These are phyloP conservation scores for Teunomyces pallodes DNA, from an alignment of 805 yeast genomes.

Conservation along the genomic window DNA sequence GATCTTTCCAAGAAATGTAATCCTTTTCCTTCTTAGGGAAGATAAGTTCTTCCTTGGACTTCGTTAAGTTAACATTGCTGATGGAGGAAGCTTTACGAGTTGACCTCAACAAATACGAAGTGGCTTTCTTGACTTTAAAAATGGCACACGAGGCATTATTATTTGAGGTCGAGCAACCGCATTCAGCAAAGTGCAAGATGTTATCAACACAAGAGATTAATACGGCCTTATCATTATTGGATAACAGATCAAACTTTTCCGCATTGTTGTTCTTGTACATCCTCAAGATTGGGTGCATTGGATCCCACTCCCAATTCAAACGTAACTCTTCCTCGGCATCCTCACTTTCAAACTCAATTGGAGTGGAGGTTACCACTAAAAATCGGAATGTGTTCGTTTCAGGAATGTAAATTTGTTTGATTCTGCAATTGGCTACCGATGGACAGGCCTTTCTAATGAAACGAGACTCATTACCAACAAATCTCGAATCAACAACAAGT, in stretches of 20 bases:
- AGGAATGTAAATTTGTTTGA: slow-evolving; percentile 47
- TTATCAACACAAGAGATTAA: slow-evolving; percentile 63
- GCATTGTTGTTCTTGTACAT: slow-evolving; percentile 33
- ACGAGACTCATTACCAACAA: slow-evolving; percentile 70
- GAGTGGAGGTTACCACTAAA: slow-evolving; percentile 53
- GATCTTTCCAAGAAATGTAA: slow-evolving; percentile 37
- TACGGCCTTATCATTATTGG: slow-evolving; percentile 51
- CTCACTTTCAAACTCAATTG: slow-evolving; percentile 38
- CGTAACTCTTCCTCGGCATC: slow-evolving; percentile 68
- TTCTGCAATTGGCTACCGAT: slow-evolving; percentile 62
- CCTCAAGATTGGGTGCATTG: slow-evolving; percentile 65
- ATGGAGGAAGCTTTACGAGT: slow-evolving; percentile 50
- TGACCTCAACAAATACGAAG: slow-evolving; percentile 57
- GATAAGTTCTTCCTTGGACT: slow-evolving; percentile 39
- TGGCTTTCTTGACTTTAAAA: slow-evolving; percentile 58
- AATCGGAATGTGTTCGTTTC: slow-evolving; percentile 47
- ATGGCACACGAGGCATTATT: slow-evolving; percentile 51
- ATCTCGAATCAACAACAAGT: slow-evolving; percentile 75
- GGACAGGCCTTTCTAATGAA: slow-evolving; percentile 73
- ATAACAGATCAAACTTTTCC: slow-evolving; percentile 50
- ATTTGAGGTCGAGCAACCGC: slow-evolving; percentile 52
- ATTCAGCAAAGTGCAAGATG: slow-evolving; percentile 59
- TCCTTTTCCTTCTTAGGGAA: slow-evolving; percentile 26
- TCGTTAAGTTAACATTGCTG: slow-evolving; percentile 31
- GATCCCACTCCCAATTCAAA: slow-evolving; percentile 88